phyloP scores from a whole-genome alignment of 257 asterid species.

The Misopates orontium region DNA sequence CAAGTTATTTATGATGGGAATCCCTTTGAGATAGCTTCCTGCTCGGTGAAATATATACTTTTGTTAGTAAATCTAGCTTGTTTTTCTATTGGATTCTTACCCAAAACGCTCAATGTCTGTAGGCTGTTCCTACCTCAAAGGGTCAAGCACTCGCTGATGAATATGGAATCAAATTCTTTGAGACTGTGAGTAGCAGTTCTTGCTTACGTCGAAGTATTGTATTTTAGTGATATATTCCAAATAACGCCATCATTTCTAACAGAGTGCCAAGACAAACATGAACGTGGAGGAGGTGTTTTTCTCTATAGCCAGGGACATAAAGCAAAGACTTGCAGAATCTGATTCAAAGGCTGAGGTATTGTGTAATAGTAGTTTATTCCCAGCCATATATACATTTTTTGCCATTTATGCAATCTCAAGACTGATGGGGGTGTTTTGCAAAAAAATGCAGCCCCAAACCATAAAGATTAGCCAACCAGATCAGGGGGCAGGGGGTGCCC shows the following conservation, averaged over 20 bases:
- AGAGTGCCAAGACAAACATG: slow-evolving; percentile 96
- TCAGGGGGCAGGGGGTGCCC: slow-evolving; percentile 56
- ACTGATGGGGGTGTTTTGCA: slow-evolving; percentile 24
- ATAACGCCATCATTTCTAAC: slow-evolving; percentile 32
- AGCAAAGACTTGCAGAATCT: slow-evolving; percentile 84
- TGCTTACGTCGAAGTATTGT: slow-evolving; percentile 18
- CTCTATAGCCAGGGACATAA: slow-evolving; percentile 88
- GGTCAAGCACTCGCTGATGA: slow-evolving; percentile 98
- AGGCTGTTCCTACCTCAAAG: slow-evolving; percentile 92
- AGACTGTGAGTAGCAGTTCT: slow-evolving; percentile 65
- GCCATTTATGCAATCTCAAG: background rate
- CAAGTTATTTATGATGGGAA: slow-evolving; percentile 11
- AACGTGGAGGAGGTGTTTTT: slow-evolving; percentile 97
- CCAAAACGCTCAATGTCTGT: slow-evolving; percentile 22
- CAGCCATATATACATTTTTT: background rate
- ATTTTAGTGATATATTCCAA: slow-evolving; percentile 21
- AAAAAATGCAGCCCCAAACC: slow-evolving; percentile 64
- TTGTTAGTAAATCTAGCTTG: slow-evolving; percentile 7
- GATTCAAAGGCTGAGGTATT: slow-evolving; percentile 79
- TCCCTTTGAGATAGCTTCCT: background rate
- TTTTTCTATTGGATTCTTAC: slow-evolving; percentile 11
- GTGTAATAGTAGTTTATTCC: background rate
- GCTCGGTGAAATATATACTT: slow-evolving; percentile 5
- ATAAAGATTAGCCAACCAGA: slow-evolving; percentile 69
- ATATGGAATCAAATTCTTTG: slow-evolving; percentile 89